Conservation (phyloP, 2,329 filamentous ascomycete genomes). For the Penicillium olsonii region DNA sequence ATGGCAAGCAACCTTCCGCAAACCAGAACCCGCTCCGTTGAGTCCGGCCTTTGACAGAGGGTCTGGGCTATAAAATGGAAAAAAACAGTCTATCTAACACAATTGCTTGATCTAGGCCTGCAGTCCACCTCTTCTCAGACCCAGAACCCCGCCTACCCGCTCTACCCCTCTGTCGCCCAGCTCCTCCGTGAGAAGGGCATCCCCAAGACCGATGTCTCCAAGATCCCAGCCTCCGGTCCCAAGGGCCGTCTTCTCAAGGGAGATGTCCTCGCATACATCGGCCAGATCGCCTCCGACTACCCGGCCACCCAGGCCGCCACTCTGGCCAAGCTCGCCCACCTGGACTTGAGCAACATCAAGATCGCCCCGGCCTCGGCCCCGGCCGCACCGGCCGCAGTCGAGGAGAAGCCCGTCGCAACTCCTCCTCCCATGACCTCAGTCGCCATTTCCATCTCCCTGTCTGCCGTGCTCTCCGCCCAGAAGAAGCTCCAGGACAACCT, state of each 20-base stretch:
- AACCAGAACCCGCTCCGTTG: slow-evolving; percentile 2
- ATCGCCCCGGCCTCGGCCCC: slow-evolving; percentile 55
- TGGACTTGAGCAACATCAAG: slow-evolving; percentile 96
- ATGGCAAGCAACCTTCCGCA: background rate
- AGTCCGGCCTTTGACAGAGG: background rate
- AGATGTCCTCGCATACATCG: slow-evolving; percentile 88
- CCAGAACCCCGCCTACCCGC: slow-evolving; percentile 50
- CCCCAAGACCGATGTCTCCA: slow-evolving; percentile 70
- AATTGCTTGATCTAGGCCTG: slow-evolving; percentile 28
- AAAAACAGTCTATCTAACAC: slow-evolving; percentile 9
- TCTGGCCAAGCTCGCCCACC: slow-evolving; percentile 74
- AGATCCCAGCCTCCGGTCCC: slow-evolving; percentile 86
- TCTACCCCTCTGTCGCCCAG: slow-evolving; percentile 76
- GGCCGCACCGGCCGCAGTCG: slow-evolving; percentile 39
- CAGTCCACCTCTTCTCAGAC: slow-evolving; percentile 36
- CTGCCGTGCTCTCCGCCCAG: slow-evolving; percentile 77
- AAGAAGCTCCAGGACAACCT: slow-evolving; percentile 75
- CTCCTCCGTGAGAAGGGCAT: slow-evolving; percentile 79
- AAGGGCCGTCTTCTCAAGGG: slow-evolving; percentile 89
- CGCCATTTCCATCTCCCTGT: slow-evolving; percentile 74
- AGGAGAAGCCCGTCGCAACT: slow-evolving; percentile 28
- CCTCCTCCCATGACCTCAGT: slow-evolving; percentile 47
- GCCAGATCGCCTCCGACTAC: slow-evolving; percentile 70
- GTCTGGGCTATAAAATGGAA: background rate
- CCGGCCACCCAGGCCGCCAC: slow-evolving; percentile 70